Base-by-base conservation (phyloP, 768 basidiomycete genomes). In the Amanita muscaria region DNA sequence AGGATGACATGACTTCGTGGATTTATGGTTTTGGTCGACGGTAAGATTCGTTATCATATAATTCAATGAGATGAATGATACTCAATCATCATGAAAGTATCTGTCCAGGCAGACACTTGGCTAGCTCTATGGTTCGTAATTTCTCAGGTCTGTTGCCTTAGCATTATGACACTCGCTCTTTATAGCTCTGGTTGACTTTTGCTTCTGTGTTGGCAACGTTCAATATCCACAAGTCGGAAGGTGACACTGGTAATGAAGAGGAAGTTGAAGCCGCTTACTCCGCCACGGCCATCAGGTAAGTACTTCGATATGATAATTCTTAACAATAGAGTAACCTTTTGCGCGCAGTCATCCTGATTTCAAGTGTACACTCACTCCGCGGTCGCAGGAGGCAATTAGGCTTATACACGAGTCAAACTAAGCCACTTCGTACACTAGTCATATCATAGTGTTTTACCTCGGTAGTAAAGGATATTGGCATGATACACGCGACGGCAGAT, bases 141-240 rank as follows among this genome's bases (percentile, higher is more conserved):
- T 19, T 18, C 12, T 18, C 8, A n/a, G 11, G 7, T 18, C 10
- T 3, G n/a, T 34, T 15, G n/a, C 14, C 18, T 34, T 5, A 9
- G 4, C 34, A 36, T n/a, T n/a, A n/a, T n/a, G n/a, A n/a, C n/a
- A n/a, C n/a, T n/a, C n/a, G n/a, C n/a, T n/a, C n/a, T n/a, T n/a
- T n/a, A n/a, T n/a, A n/a, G n/a, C n/a, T n/a, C 39, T 24, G 22
- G 39, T 18, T 40, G 12, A 40, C 22, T 10, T 23, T 40, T 15
- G 39, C 22, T 30, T 40, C 39, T 5, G 39, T 24, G 10, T 14
- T 40, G 14, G 39, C 39, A 24, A 40, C 39, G 15, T 40, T 40
- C 22, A 40, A 24, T 21, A 24, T 40, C 22, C 14, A 24, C 39
- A 40, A 40, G 34, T 36, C 34, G 21, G n/a, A n/a, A n/a, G n/a